Percentiles rank a stretch among this genome's conserved stretches.
Conservation (phyloP, 306 rosid species). For the Quercus variabilis region DNA sequence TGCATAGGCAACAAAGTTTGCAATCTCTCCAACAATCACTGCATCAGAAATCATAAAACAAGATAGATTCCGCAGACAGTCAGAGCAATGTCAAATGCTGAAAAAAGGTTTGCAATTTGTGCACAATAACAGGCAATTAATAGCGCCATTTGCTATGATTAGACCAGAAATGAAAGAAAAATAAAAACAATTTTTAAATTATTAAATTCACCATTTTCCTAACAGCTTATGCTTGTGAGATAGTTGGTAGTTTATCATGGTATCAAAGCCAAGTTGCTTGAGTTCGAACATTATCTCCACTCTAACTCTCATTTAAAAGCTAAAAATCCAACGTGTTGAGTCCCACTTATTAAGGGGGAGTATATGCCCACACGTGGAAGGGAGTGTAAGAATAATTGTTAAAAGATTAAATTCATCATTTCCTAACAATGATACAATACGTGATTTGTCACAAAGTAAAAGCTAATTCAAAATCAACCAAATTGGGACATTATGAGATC, state of each 20-base stretch:
- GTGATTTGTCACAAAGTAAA: neutral
- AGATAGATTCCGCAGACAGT: conserved; percentile 37
- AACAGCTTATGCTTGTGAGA: too few relatives aligned
- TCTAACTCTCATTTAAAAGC: too few relatives aligned
- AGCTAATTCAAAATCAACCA: neutral
- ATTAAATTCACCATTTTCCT: too few relatives aligned
- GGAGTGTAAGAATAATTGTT: too few relatives aligned
- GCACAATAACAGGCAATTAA: conserved; percentile 5
- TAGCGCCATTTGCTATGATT: neutral
- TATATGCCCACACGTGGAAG: too few relatives aligned
- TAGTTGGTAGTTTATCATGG: too few relatives aligned
- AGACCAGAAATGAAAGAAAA: neutral
- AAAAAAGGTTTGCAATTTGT: conserved; percentile 2
- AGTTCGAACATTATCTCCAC: too few relatives aligned
- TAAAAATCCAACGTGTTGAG: too few relatives aligned
- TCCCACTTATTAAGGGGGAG: too few relatives aligned
- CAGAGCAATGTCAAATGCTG: conserved; percentile 27
- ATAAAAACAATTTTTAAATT: neutral
- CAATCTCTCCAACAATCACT: conserved; percentile 91
- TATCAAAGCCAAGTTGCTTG: too few relatives aligned
- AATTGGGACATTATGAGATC: neutral
- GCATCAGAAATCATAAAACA: conserved; percentile 42
- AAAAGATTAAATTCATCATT: too few relatives aligned
- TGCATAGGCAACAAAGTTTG: conserved; percentile 83
- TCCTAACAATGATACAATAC: too few relatives aligned